A percentile compares a stretch with the other conserved stretches of the same genome.
These are phyloP conservation scores for Echium plantagineum DNA, from an alignment of 257 asterid species.

Conservation along the genomic window DNA sequence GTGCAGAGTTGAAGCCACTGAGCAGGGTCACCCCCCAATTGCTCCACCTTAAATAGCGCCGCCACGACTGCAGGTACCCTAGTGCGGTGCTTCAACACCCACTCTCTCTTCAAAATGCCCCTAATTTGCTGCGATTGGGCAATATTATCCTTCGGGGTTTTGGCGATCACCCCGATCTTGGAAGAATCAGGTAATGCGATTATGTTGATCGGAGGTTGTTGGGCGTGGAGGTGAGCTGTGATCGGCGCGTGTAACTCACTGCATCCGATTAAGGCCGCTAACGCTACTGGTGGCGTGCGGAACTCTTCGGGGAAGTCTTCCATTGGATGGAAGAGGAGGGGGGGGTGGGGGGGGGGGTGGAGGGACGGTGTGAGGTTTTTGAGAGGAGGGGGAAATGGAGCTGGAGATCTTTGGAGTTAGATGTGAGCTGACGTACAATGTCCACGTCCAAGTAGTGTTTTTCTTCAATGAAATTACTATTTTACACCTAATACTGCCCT, in stretches of 20 bases:
- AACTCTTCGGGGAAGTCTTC: constrained; percentile 91
- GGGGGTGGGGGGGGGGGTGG: too few relatives aligned
- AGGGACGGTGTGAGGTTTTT: too few relatives aligned
- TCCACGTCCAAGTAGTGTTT: too few relatives aligned
- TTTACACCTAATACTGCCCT: too few relatives aligned
- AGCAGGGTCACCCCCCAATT: constrained; percentile 84
- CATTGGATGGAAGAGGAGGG: constrained; percentile 19
- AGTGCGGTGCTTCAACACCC: constrained; percentile 93
- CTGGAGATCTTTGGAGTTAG: too few relatives aligned
- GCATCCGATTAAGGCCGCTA: constrained; percentile 65
- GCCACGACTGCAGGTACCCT: constrained; percentile 83
- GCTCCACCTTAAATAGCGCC: constrained; percentile 53
- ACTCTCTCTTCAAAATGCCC: constrained; percentile 67
- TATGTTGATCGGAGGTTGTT: constrained; percentile 78
- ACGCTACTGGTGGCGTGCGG: constrained; percentile 83
- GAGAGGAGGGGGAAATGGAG: too few relatives aligned
- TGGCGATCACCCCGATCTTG: constrained; percentile 62
- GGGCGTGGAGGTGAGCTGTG: constrained; percentile 73
- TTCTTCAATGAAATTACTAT: too few relatives aligned
- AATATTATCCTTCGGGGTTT: constrained; percentile 33
- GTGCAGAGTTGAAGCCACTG: constrained; percentile 96
- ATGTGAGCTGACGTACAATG: too few relatives aligned
- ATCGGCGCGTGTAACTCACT: constrained; percentile 66
- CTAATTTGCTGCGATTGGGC: constrained; percentile 21
- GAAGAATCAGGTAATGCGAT: constrained; percentile 96